A percentile compares a stretch with the other conserved stretches of the same genome.
These are phyloP conservation scores for Aspergillus sp. DNA, from an alignment of 2,329 filamentous ascomycete species.

Conservation along the genomic window DNA sequence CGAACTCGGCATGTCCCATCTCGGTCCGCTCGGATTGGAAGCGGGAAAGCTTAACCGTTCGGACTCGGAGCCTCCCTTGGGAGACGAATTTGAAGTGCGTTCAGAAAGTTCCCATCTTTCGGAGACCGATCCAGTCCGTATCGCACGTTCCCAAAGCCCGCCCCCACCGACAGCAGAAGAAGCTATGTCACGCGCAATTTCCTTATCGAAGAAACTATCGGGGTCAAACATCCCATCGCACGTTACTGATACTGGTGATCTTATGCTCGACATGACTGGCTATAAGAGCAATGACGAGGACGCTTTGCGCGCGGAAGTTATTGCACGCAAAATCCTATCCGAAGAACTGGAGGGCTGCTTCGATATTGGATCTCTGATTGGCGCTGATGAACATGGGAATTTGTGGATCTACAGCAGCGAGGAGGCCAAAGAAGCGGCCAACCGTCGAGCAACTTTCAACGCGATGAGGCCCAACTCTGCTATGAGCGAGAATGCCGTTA, in stretches of 20 bases:
- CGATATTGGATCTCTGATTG: constrained; percentile 91
- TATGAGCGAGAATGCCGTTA: constrained; percentile 69
- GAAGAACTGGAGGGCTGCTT: constrained; percentile 93
- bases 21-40: constrained; percentile 26
- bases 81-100: constrained; percentile 24
- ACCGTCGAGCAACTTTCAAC: constrained; percentile 53
- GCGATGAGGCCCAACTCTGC: constrained; percentile 45
- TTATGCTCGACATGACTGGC: constrained; percentile 97
- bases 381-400: constrained; percentile 90
- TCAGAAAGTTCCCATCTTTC: constrained; percentile 10
- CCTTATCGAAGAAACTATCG: constrained; percentile 78
- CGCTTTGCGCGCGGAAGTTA: constrained; percentile 81
- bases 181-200: constrained; percentile 74
- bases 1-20: constrained; percentile 17
- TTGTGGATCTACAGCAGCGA: constrained; percentile 99
- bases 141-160: constrained; percentile 62
- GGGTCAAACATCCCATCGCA: constrained; percentile 87
- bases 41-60: constrained; percentile 42
- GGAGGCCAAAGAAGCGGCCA: constrained; percentile 84
- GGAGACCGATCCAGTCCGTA: constrained; percentile 10
- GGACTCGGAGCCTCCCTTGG: constrained; percentile 48
- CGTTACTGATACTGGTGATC: constrained; percentile 84
- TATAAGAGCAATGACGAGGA: constrained; percentile 95
- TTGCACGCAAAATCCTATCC: constrained; percentile 83
- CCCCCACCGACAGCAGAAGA: constrained; percentile 65